Conservation (phyloP, 371 early-diverging fungal species). For the Apophysomyces elegans region DNA sequence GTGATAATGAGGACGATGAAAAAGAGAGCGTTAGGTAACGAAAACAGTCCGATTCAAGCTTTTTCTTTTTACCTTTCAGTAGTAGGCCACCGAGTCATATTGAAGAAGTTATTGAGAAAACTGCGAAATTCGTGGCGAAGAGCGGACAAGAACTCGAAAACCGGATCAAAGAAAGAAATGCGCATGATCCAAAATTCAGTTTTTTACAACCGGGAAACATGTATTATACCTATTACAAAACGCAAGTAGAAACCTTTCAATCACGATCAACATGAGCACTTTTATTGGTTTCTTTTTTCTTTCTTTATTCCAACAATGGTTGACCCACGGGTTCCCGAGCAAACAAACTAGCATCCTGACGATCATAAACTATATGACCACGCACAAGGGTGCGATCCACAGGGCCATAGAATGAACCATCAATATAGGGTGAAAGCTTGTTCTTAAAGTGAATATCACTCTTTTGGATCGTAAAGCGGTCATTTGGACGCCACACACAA, state of each 20-base stretch:
- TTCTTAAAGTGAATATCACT: conserved; percentile 79
- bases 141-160: conserved; percentile 34
- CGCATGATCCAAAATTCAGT: conserved; percentile 36
- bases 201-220: conserved; percentile 39
- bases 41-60: conserved; percentile 18
- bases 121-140: conserved; percentile 38
- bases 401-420: conserved; percentile 61
- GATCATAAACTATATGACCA: conserved; percentile 64
- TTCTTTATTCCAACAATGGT: conserved; percentile 20
- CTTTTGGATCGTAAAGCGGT: conserved; percentile 53
- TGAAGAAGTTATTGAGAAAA: conserved; percentile 30
- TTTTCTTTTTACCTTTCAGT: not conserved
- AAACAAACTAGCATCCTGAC: conserved; percentile 16
- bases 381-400: conserved; percentile 79
- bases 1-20: conserved; percentile 34
- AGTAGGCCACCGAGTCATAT: conserved; percentile 5
- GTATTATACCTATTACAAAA: conserved; percentile 29
- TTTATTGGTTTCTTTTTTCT: not conserved
- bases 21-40: conserved; percentile 17
- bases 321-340: conserved; percentile 27
- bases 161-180: conserved; percentile 30
- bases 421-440: conserved; percentile 81
- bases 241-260: conserved; percentile 17
- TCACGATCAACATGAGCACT: conserved; percentile 1
- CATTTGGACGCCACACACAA: conserved; percentile 78